Evolutionary conservation across 768 basidiomycete species (phyloP).

Genomic region (Lactifluus hygrophoroides): DNA sequence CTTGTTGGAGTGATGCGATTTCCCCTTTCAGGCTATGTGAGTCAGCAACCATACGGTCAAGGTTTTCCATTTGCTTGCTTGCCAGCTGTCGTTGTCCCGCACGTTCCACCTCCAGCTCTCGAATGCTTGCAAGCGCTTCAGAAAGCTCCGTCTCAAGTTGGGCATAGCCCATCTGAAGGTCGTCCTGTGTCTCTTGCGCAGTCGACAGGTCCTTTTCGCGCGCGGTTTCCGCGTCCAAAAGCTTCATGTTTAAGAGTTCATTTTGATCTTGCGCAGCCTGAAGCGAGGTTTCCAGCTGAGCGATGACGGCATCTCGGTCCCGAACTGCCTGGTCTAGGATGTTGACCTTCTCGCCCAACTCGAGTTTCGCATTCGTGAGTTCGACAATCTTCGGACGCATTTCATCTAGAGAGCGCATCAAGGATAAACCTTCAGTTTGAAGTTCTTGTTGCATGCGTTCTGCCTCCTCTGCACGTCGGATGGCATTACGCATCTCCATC

Average conservation of each 20-base stretch:
- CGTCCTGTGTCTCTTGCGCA: slow-evolving; percentile 41
- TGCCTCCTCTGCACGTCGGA: slow-evolving; percentile 64
- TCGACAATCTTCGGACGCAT: slow-evolving; percentile 81
- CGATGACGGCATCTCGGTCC: slow-evolving; percentile 48
- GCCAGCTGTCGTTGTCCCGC: slow-evolving; percentile 48
- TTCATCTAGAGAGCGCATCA: slow-evolving; percentile 77
- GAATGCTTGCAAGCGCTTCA: slow-evolving; percentile 41
- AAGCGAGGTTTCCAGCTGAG: slow-evolving; percentile 51
- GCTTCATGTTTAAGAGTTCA: slow-evolving; percentile 37
- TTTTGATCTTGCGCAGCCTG: slow-evolving; percentile 46
- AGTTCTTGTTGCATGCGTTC: slow-evolving; percentile 64
- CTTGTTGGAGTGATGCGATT: slow-evolving; percentile 40
- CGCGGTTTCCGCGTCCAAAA: slow-evolving; percentile 36
- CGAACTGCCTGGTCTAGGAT: slow-evolving; percentile 44
- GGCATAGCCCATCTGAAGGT: slow-evolving; percentile 53
- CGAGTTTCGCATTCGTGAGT: slow-evolving; percentile 62
- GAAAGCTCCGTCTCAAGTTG: slow-evolving; percentile 58
- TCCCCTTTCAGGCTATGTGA: slow-evolving; percentile 46
- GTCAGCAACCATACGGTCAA: slow-evolving; percentile 41
- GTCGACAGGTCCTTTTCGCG: slow-evolving; percentile 46
- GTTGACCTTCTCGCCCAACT: slow-evolving; percentile 57
- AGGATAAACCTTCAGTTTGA: slow-evolving; percentile 66
- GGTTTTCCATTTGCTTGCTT: slow-evolving; percentile 45
- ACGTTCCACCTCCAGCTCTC: slow-evolving; percentile 59
- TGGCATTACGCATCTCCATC: slow-evolving; percentile 55